Evolutionary conservation across 2,329 filamentous ascomycete species (phyloP).

Genomic region (Fusarium heterosporum): DNA sequence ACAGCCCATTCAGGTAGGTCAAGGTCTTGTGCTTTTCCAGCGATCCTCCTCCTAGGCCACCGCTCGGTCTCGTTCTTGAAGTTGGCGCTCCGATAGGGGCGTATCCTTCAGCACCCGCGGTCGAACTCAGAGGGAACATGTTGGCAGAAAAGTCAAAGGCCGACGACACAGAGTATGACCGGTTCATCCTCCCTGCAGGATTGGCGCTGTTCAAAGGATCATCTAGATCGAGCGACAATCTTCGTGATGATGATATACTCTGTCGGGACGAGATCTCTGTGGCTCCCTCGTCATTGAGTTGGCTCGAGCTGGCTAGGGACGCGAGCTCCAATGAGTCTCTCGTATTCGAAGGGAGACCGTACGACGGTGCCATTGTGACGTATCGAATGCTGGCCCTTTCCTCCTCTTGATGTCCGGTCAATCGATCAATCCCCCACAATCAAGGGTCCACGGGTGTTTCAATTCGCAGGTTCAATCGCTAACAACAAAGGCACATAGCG

Average conservation of each 20-base stretch:
- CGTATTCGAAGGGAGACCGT: slow-evolving; percentile 60
- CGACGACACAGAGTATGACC: slow-evolving; percentile 90
- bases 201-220: slow-evolving; percentile 76
- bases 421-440: slow-evolving; percentile 11
- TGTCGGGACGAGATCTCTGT: slow-evolving; percentile 79
- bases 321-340: slow-evolving; percentile 97
- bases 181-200: slow-evolving; percentile 60
- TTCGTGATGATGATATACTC: slow-evolving; percentile 92
- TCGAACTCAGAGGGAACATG: slow-evolving; percentile 91
- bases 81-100: slow-evolving; percentile 85
- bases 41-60: slow-evolving; percentile 76
- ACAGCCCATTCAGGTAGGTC: slow-evolving; percentile 93
- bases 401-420: slow-evolving; percentile 14
- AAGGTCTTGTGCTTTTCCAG: slow-evolving; percentile 96
- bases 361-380: slow-evolving; percentile 57
- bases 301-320: slow-evolving; percentile 87
- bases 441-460: slow-evolving; percentile 27
- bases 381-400: slow-evolving; percentile 5
- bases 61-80: slow-evolving; percentile 59
- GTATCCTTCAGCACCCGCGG: slow-evolving; percentile 77
- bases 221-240: slow-evolving; percentile 84
- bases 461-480: slow-evolving; percentile 26
- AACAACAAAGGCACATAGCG: slow-evolving; percentile 48
- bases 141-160: slow-evolving; percentile 96
- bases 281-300: slow-evolving; percentile 63